Conservation (phyloP, 2,329 filamentous ascomycete genomes). For the Blastomyces gilchristii region DNA sequence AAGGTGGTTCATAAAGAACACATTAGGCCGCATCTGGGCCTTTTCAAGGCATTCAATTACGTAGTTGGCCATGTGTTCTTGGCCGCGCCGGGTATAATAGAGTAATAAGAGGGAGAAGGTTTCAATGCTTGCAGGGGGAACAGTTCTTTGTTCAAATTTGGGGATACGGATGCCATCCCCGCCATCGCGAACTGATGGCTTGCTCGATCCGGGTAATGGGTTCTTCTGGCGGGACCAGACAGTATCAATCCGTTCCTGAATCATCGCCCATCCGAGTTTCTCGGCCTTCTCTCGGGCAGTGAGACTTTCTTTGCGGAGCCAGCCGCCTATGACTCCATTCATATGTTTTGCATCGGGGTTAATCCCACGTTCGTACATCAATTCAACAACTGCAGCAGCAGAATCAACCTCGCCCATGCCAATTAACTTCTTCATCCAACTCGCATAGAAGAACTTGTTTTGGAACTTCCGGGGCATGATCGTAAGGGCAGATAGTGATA, state of each 20-base stretch:
- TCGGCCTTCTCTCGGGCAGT: constrained; percentile 53
- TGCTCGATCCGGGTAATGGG: constrained; percentile 19
- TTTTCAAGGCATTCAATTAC: constrained; percentile 54
- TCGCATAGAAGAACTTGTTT: constrained; percentile 76
- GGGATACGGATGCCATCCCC: constrained; percentile 24
- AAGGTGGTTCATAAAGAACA: constrained; percentile 70
- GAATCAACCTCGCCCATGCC: constrained; percentile 60
- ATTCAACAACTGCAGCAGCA: constrained; percentile 59
- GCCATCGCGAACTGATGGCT: constrained; percentile 22
- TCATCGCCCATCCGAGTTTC: constrained; percentile 64
- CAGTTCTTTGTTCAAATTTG: constrained; percentile 31
- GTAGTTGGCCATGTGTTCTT: constrained; percentile 48
- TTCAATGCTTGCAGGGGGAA: constrained; percentile 58
- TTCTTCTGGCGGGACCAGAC: constrained; percentile 35
- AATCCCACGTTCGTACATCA: constrained; percentile 63
- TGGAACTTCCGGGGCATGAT: constrained; percentile 43
- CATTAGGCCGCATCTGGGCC: constrained; percentile 56
- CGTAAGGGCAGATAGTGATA: constrained; percentile 42
- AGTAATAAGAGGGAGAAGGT: constrained; percentile 67
- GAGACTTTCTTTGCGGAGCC: constrained; percentile 54
- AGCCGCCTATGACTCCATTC: constrained; percentile 72
- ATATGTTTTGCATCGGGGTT: constrained; percentile 62
- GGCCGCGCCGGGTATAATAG: constrained; percentile 55
- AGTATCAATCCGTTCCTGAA: constrained; percentile 55
- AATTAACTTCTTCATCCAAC: constrained; percentile 79